phyloP scores from a whole-genome alignment of 345 rosid genomes.

The Camelina hispida region DNA sequence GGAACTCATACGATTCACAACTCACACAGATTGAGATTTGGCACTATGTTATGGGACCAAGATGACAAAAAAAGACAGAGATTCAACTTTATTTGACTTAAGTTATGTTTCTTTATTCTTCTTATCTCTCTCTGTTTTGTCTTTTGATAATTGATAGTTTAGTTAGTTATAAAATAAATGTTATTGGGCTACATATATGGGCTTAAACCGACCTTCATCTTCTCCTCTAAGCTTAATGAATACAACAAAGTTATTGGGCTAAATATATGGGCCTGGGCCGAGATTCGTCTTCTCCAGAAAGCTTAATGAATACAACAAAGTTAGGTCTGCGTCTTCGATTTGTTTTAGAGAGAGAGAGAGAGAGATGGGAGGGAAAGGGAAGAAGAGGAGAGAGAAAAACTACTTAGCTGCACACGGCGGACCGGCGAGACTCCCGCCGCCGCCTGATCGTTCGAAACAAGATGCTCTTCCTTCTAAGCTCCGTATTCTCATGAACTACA shows the following conservation, averaged over 20 bases:
- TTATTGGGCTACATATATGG: slow-evolving; percentile 10
- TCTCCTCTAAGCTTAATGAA: too few relatives aligned
- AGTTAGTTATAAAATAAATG: neutral
- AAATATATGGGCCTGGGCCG: slow-evolving; percentile 18
- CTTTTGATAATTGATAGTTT: neutral
- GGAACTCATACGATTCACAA: slow-evolving; percentile 3
- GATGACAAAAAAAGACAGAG: neutral
- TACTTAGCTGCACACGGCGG: slow-evolving; percentile 85
- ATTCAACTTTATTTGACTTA: slow-evolving; percentile 5
- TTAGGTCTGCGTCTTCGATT: slow-evolving; percentile 5
- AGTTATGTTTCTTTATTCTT: neutral
- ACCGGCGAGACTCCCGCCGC: slow-evolving; percentile 74
- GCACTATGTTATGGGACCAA: slow-evolving; percentile 9
- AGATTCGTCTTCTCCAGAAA: neutral
- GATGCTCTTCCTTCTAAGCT: slow-evolving; percentile 85
- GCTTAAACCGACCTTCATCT: too few relatives aligned
- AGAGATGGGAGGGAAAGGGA: slow-evolving; percentile 81
- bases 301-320: neutral
- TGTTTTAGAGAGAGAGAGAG: slow-evolving; percentile 22
- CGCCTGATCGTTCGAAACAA: slow-evolving; percentile 70
- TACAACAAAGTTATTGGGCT: slow-evolving; percentile 7
- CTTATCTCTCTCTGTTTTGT: neutral
- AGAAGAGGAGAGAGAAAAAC: slow-evolving; percentile 82
- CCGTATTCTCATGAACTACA: slow-evolving; percentile 69
- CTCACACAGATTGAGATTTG: neutral